Base-by-base conservation (phyloP, 257 asterid species). In the Lantana camara region DNA sequence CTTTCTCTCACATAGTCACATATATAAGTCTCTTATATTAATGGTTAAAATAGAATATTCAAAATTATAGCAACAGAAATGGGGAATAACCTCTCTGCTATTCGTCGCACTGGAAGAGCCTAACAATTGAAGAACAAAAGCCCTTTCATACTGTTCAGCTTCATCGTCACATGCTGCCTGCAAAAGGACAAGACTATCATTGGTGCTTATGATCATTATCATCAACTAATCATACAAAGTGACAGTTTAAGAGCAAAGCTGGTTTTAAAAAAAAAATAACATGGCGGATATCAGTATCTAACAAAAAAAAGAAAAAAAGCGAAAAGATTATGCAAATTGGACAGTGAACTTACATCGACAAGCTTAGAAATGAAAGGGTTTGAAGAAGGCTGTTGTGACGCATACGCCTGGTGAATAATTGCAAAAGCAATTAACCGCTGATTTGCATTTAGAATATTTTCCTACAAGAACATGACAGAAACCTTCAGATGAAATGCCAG, bases 151-250 rank as follows among this genome's bases (percentile, higher is more conserved):
- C 50, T 73, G 86, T 74, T 87, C 95, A 66, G 83, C 90, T 65
- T 60, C 87, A 67, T 87, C 97, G 63, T 87, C 84, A 47, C 84
- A 83, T 57, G 98, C 98, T 32, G 78, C 95, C 98, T 93, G 89
- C 82, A 80, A 63, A 76, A 57, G 55, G 49, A 29, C 32, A 65
- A 62, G 58, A 58, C 67, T 57, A 35, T 53, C 15, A 56, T 30
- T 41, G 68, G 32, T 51, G 51, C 59, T 29, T 58, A 48, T 66
- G 63, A 59, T 17, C 41, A 37, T 64, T 41, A 13, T 46, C 59
- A 68, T 53, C 48, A 29, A 55, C 35, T 20, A 20, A 68, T 46
- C 38, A 30, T n/a, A 56, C 13, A 38, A 57, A 64, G 49, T 57
- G 50, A 35, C 38, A 48, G 57, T 48, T 37, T 17, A 37, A 51